Percentiles rank a stretch among this genome's conserved stretches.
Evolutionary conservation across 768 basidiomycete species (phyloP).

Genomic region (Myochromella boudieri): DNA sequence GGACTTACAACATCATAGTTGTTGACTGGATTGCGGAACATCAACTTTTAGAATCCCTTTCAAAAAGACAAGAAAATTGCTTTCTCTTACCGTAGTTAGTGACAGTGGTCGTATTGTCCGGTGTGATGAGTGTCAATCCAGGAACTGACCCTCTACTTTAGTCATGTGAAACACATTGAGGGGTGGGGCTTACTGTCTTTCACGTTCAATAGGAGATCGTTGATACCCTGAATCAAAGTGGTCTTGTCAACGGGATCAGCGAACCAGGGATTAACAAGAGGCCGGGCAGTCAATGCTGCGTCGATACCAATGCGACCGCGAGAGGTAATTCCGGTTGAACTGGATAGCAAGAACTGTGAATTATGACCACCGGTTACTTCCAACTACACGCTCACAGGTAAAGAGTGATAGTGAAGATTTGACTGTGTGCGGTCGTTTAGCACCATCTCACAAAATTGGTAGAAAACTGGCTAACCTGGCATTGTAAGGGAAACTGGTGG

Average conservation of each 20-base stretch:
- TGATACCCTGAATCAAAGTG: conserved; percentile 47
- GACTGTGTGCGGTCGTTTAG: conserved; percentile 21
- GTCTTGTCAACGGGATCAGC: conserved; percentile 55
- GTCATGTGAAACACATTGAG: neutral
- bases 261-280: conserved; percentile 58
- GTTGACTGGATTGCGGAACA: conserved; percentile 28
- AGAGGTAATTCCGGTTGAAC: conserved; percentile 61
- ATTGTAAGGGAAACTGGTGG: conserved; percentile 52
- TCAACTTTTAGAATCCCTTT: conserved; percentile 9
- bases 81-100: conserved; percentile 43
- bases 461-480: conserved; percentile 25
- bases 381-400: conserved; percentile 49
- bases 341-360: conserved; percentile 16
- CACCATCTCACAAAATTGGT: neutral
- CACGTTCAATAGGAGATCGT: conserved; percentile 45
- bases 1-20: conserved; percentile 30
- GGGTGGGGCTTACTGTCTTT: conserved; percentile 34
- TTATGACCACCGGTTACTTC: no score
- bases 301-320: conserved; percentile 64
- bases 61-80: neutral
- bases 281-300: conserved; percentile 44
- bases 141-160: conserved; percentile 34
- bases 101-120: conserved; percentile 58
- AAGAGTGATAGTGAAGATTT: conserved; percentile 62
- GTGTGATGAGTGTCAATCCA: conserved; percentile 55